A percentile compares a stretch with the other conserved stretches of the same genome.
Evolutionary conservation across 345 rosid species (phyloP).

Genomic region (Pistacia vera): DNA sequence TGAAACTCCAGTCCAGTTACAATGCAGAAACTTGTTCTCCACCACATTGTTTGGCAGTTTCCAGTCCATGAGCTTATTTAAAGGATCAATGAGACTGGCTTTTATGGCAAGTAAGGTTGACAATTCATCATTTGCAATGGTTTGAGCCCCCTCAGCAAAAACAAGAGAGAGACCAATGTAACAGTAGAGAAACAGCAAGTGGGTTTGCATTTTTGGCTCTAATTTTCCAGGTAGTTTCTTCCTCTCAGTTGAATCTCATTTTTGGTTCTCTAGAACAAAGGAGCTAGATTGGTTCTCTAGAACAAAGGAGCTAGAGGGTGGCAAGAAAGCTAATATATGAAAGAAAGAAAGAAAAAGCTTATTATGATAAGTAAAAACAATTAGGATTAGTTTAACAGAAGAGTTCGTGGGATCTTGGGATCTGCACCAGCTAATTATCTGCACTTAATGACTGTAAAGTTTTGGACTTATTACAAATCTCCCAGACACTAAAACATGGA

Average conservation of each 20-base stretch:
- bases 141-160: constrained; percentile 40
- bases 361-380: constrained; percentile 17
- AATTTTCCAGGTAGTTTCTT: constrained; percentile 23
- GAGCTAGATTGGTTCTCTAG: constrained; percentile 33
- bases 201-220: constrained; percentile 37
- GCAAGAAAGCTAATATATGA: constrained; percentile 22
- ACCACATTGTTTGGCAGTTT: constrained; percentile 28
- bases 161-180: constrained; percentile 49
- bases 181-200: constrained; percentile 47
- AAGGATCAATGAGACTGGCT: constrained; percentile 60
- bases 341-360: constrained; percentile 16
- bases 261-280: constrained; percentile 36
- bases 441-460: constrained; percentile 57
- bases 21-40: constrained; percentile 36
- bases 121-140: constrained; percentile 37
- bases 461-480: constrained; percentile 64
- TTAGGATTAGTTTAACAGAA: constrained; percentile 17
- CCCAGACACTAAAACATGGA: constrained; percentile 81
- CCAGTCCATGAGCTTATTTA: constrained; percentile 62
- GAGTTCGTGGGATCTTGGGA: constrained; percentile 77
- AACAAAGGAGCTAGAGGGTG: constrained; percentile 40
- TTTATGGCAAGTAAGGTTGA: constrained; percentile 57
- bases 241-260: constrained; percentile 43
- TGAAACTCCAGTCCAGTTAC: constrained; percentile 76
- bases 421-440: constrained; percentile 51